phyloP scores from a whole-genome alignment of 2,329 filamentous ascomycete genomes.

The Exophiala mesophila region DNA sequence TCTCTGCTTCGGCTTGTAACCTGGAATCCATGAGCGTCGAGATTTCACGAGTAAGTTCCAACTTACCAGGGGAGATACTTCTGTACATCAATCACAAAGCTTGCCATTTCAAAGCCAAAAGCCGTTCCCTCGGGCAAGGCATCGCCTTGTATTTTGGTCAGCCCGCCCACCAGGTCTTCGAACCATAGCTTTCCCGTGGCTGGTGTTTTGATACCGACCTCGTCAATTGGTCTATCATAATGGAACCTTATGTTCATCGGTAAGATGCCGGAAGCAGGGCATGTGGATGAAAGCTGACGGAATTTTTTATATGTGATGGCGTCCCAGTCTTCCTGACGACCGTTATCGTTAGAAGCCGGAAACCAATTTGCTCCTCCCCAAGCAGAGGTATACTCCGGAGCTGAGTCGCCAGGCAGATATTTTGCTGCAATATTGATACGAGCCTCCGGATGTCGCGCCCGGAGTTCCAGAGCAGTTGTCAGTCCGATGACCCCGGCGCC shows the following conservation, averaged over 20 bases:
- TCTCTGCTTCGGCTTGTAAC: no score
- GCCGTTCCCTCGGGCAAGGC: neutral
- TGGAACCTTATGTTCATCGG: no score
- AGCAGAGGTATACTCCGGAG: slow-evolving; percentile 83
- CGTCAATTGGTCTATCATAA: no score
- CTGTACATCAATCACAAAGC: neutral
- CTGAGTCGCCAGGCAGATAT: slow-evolving; percentile 90
- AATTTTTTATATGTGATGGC: neutral
- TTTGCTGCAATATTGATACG: slow-evolving; percentile 71
- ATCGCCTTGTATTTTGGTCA: neutral
- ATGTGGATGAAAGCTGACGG: no score
- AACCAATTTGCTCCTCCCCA: slow-evolving; percentile 81
- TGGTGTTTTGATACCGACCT: no score
- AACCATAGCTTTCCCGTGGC: no score
- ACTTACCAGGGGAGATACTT: neutral
- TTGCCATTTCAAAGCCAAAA: neutral
- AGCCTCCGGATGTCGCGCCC: slow-evolving; percentile 48
- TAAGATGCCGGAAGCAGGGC: no score
- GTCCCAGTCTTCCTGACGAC: neutral
- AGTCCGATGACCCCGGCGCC: slow-evolving; percentile 64
- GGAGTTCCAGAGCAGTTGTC: slow-evolving; percentile 59
- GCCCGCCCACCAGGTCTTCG: neutral
- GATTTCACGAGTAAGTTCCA: no score
- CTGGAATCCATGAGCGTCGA: no score
- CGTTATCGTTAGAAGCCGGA: slow-evolving; percentile 40